Base-by-base conservation (phyloP, 768 basidiomycete species). In the Boletus rufocinnamomeus region DNA sequence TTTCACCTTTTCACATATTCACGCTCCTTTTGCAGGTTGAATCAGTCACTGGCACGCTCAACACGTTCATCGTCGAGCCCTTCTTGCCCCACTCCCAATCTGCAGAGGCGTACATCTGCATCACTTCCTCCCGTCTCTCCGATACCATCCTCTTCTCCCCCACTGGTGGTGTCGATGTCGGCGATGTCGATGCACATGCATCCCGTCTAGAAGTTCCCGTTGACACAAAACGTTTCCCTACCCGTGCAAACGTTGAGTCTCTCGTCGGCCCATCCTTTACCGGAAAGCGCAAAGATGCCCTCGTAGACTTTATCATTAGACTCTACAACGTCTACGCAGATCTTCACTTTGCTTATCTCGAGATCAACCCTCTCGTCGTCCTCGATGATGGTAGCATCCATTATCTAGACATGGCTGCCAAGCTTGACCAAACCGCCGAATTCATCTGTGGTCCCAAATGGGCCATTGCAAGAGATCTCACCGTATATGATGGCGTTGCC, bases 401-500 rank as follows among this genome's bases (percentile, higher is more conserved):
- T 77, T 98, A 95, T 80, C 88, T 99, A 62, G 96, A 99, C 75
- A 98, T 99, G 96, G 97, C 97, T 43, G 97, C 96, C 68, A 99
- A 98, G 81, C 89, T 99, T 63, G 97, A 99, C 73, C 97, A 98
- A 79, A 98, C 97, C 9, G 97, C 97, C 45, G 96, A 99, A 77
- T 95, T 87, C 71, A 91, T 98, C 70, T 96, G 93, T 69, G 96
- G 97, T 23, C 93, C 93, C 68, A 99, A 97, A 79, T 99, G 96
- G 97, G 93, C 96, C 37, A 88, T 98, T 66, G 96, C 96, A 48
- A 88, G 96, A 67, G 97, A 98, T 74, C 75, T 91, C 56, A 82
- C 87, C 35, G 80, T 93, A 28, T 87, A 91, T 70, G 87, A 89
- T 65, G 66, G 75, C 21, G 78, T 77, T 49, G 10, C 73, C 76